phyloP scores from a whole-genome alignment of 495 filamentous ascomycete genomes.

The Podospora comata region DNA sequence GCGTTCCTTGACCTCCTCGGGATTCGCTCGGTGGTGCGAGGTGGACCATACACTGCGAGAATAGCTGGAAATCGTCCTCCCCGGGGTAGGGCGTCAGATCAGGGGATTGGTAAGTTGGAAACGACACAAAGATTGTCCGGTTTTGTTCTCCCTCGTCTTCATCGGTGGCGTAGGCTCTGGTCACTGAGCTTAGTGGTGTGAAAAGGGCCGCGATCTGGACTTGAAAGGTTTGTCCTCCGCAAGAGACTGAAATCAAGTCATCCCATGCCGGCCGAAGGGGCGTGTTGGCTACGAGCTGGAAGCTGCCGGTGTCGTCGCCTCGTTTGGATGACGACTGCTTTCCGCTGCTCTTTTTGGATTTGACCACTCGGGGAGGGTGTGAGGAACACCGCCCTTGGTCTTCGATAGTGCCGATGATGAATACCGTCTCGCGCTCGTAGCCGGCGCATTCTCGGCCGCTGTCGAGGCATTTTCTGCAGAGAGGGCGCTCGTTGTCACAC shows the following conservation, averaged over 20 bases:
- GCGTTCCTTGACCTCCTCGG: constrained; percentile 8
- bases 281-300: constrained; percentile 29
- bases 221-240: constrained; percentile 26
- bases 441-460: constrained; percentile 60
- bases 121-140: constrained; percentile 17
- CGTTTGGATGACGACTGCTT: constrained; percentile 17
- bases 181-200: constrained; percentile 26
- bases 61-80: constrained; percentile 38
- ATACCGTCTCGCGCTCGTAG: constrained; percentile 55
- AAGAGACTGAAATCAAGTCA: constrained; percentile 35
- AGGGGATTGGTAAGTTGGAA: constrained; percentile 30
- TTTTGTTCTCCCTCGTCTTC: constrained; percentile 20
- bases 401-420: constrained; percentile 47
- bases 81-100: constrained; percentile 30
- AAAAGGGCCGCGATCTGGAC: constrained; percentile 40
- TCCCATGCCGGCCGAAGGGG: constrained; percentile 45
- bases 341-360: constrained; percentile 25
- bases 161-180: constrained; percentile 15
- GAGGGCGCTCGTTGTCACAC: constrained; percentile 61
- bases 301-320: constrained; percentile 13
- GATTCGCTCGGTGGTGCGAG: constrained; percentile 24
- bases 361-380: constrained; percentile 44
- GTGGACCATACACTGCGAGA: constrained; percentile 37
- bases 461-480: constrained; percentile 62
- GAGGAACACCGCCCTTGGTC: constrained; percentile 46